Evolutionary conservation across 305 asterid species (phyloP).

Genomic region (Solanum chacoense): DNA sequence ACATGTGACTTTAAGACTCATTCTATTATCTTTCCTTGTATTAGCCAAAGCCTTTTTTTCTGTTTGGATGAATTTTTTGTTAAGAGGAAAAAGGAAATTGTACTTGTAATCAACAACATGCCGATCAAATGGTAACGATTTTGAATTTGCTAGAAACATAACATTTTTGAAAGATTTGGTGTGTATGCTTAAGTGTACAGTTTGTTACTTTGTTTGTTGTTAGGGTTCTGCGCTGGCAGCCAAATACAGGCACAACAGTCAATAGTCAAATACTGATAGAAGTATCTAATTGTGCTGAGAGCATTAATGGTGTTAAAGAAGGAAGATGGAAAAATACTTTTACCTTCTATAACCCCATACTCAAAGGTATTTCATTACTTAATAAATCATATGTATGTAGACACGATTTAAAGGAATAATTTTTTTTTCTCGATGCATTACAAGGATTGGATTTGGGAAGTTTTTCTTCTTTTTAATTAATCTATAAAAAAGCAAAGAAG

Average conservation of each 20-base stretch:
- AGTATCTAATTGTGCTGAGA: conserved; percentile 82
- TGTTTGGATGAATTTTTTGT: neutral
- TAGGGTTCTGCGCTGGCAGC: conserved; percentile 92
- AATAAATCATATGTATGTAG: neutral
- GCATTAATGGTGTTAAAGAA: conserved; percentile 73
- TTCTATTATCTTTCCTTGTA: neutral
- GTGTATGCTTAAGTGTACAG: neutral
- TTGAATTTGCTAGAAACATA: neutral
- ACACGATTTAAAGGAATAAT: neutral
- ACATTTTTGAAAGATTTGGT: too few relatives aligned
- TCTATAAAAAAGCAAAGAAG: neutral
- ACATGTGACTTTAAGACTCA: neutral
- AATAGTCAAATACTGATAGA: conserved; percentile 73
- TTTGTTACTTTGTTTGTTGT: neutral
- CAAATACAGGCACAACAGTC: conserved; percentile 69
- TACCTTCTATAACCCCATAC: conserved; percentile 67
- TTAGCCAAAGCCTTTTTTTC: neutral
- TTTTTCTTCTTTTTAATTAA: neutral
- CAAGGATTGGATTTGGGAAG: neutral
- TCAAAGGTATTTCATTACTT: conserved; percentile 31
- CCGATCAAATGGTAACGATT: neutral
- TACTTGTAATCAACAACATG: neutral
- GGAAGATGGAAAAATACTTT: conserved; percentile 79
- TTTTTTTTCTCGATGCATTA: neutral
- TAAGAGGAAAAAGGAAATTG: neutral